Percentiles rank a stretch among this genome's conserved stretches.
These are phyloP conservation scores for Trichosporon asahii DNA, from an alignment of 1,284 basidiomycete genomes.

Conservation along the genomic window DNA sequence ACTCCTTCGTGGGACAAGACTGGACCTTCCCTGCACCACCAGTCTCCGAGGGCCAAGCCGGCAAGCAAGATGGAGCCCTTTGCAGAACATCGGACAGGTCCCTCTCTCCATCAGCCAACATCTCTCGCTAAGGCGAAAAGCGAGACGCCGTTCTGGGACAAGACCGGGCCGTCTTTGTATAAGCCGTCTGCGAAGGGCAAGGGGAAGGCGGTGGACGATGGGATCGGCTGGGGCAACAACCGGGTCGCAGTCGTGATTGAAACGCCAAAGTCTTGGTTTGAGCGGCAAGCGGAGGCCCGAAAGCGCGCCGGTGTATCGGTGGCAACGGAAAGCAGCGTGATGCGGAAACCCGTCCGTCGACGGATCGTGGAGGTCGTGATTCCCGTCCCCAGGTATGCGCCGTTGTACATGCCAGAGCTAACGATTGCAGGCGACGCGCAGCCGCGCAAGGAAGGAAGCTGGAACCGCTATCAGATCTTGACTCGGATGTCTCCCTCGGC, in stretches of 20 bases:
- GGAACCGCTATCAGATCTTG: background rate
- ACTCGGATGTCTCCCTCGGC: background rate
- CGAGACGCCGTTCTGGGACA: too few relatives aligned
- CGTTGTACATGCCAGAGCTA: background rate
- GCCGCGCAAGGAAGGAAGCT: background rate
- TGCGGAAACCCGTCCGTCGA: background rate
- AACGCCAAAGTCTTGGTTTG: background rate
- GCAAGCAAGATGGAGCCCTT: background rate
- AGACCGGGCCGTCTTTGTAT: too few relatives aligned
- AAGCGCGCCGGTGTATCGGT: background rate
- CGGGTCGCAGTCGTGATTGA: background rate
- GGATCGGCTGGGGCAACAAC: background rate
- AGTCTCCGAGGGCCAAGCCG: too few relatives aligned
- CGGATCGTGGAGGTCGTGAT: background rate
- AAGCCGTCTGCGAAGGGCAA: background rate
- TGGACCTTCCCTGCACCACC: background rate
- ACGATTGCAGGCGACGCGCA: background rate
- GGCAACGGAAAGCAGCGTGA: background rate
- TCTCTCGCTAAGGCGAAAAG: too few relatives aligned
- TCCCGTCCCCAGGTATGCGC: background rate
- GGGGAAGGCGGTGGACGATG: background rate
- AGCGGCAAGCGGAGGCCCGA: background rate
- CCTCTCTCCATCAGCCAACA: background rate
- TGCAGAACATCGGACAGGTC: background rate
- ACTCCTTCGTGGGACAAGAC: background rate